Percentiles rank a stretch among this genome's conserved stretches.
phyloP scores from a whole-genome alignment of 768 basidiomycete genomes.

The Cystofilobasidium bisporidii region DNA sequence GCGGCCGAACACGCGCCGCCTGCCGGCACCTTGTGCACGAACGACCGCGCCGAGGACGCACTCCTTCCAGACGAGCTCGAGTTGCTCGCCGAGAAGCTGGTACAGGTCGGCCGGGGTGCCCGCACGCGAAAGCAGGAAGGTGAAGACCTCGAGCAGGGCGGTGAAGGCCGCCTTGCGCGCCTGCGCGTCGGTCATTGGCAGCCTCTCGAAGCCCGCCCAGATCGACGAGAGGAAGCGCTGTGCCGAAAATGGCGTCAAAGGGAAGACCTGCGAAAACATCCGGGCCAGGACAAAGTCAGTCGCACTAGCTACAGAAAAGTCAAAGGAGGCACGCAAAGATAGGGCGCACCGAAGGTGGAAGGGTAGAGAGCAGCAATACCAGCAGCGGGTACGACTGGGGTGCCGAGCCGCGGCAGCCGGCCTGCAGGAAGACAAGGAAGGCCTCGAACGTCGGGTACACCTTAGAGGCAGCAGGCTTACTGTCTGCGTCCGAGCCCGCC shows the following conservation, averaged over 20 bases:
- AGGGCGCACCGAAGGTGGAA: slow-evolving; percentile 52
- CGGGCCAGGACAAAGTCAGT: too few species aligned
- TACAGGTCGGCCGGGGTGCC: background rate
- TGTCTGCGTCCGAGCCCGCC: slow-evolving; percentile 38
- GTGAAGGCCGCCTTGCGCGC: slow-evolving; percentile 55
- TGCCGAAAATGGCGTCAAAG: slow-evolving; percentile 39
- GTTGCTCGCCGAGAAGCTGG: slow-evolving; percentile 41
- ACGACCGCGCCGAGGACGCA: slow-evolving; percentile 35
- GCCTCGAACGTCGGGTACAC: slow-evolving; percentile 48
- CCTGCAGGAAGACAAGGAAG: slow-evolving; percentile 67
- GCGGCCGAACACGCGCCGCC: background rate
- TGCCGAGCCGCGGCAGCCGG: slow-evolving; percentile 70
- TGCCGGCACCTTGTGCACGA: background rate
- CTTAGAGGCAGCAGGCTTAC: slow-evolving; percentile 31
- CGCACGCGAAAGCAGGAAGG: slow-evolving; percentile 47
- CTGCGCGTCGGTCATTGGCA: slow-evolving; percentile 50
- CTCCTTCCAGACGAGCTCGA: slow-evolving; percentile 39
- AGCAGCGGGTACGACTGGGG: slow-evolving; percentile 71
- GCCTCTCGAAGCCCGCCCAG: slow-evolving; percentile 57
- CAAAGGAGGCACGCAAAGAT: too few species aligned
- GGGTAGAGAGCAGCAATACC: slow-evolving; percentile 68
- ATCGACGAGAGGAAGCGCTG: slow-evolving; percentile 59
- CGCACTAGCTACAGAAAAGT: too few species aligned
- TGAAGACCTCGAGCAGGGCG: slow-evolving; percentile 59
- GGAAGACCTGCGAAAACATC: slow-evolving; percentile 35